Evolutionary conservation across 1,284 basidiomycete species (phyloP).

Genomic region (Trametes sp.): DNA sequence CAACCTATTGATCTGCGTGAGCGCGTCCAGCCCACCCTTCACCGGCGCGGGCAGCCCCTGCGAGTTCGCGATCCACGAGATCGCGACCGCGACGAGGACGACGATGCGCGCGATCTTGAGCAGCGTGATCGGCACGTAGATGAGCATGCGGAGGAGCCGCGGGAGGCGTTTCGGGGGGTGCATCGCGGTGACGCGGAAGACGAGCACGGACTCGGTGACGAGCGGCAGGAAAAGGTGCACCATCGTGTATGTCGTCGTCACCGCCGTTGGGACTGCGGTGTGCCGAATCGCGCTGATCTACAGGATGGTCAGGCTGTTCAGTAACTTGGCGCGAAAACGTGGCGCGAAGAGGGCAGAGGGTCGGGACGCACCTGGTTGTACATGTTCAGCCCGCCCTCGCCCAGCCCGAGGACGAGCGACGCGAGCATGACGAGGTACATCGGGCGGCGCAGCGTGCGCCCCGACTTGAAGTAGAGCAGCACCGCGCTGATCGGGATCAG

Average conservation of each 20-base stretch:
- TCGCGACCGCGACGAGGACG: slow-evolving; percentile 6
- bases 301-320: background rate
- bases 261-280: background rate
- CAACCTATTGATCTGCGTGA: slow-evolving; percentile 5
- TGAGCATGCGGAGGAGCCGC: background rate
- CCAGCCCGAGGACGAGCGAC: slow-evolving; percentile 7
- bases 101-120: slow-evolving; percentile 4
- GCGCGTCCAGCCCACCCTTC: slow-evolving; percentile 7
- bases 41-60: background rate
- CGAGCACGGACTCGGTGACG: background rate
- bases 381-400: slow-evolving; percentile 9
- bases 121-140: background rate
- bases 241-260: slow-evolving; percentile 6
- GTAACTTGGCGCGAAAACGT: background rate
- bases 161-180: background rate
- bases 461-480: slow-evolving; percentile 3
- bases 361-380: slow-evolving; percentile 7
- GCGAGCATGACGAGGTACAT: background rate
- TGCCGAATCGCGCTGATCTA: slow-evolving; percentile 3
- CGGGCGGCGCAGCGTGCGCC: background rate
- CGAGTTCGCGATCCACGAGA: slow-evolving; percentile 5
- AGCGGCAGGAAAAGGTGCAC: slow-evolving; percentile 13
- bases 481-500: slow-evolving; percentile 4
- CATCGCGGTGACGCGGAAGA: slow-evolving; percentile 2
- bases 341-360: background rate